Evolutionary conservation across 495 filamentous ascomycete species (phyloP).

Genomic region (Amniculicola lignicola): DNA sequence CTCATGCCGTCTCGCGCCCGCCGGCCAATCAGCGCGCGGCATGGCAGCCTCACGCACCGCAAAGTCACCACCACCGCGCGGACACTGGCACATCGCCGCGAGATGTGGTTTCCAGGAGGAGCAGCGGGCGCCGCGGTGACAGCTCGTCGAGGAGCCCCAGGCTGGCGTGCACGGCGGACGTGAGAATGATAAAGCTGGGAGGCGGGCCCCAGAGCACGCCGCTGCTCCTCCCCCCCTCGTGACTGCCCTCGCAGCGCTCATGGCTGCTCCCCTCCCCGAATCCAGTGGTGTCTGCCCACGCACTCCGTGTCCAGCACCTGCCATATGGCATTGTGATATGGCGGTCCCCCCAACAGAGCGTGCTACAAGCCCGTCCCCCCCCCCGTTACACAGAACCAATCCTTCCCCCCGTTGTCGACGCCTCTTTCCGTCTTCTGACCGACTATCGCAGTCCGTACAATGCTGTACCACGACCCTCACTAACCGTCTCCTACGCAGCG

Average conservation of each 20-base stretch:
- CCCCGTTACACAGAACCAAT: slow-evolving; percentile 29
- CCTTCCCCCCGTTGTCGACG: slow-evolving; percentile 1
- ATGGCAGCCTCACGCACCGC: slow-evolving; percentile 11
- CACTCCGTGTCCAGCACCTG: no score
- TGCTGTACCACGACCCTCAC: slow-evolving; percentile 29
- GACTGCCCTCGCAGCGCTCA: not conserved
- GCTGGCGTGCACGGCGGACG: no score
- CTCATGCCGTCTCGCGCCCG: slow-evolving; percentile 6
- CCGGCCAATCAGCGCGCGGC: slow-evolving; percentile 19
- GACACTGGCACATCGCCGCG: not conserved
- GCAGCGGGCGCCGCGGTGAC: no score
- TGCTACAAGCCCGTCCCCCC: slow-evolving; percentile 8
- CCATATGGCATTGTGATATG: slow-evolving; percentile 25
- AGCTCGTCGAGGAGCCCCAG: no score
- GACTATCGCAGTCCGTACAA: slow-evolving; percentile 10
- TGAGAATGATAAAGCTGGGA: no score
- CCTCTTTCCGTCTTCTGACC: slow-evolving; percentile 11
- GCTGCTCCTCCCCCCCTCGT: no score
- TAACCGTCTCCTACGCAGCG: no score
- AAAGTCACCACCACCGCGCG: slow-evolving; percentile 2
- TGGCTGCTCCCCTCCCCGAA: not conserved
- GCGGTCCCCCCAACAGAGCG: not conserved
- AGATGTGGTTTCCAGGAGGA: slow-evolving; percentile 1
- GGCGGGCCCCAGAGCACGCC: no score
- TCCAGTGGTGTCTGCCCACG: no score